Base-by-base conservation (phyloP, 345 rosid genomes). In the Dovyalis caffra region DNA sequence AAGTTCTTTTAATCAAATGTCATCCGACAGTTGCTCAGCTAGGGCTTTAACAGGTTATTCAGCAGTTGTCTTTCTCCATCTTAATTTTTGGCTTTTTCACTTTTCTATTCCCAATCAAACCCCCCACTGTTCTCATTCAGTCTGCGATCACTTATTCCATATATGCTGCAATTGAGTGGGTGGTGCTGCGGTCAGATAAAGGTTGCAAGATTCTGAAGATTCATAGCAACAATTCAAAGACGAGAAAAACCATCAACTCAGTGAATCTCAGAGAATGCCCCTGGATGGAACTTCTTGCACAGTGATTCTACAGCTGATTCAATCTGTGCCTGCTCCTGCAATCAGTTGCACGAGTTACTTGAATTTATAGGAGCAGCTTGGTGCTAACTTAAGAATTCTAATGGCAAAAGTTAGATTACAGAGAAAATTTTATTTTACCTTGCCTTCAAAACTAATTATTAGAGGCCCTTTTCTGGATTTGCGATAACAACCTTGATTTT, bases 401-500 rank as follows among this genome's bases (percentile, higher is more conserved):
- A 64, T 29, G 8, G 68, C 20, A 10, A 20, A 9, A 34, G 68
- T 32, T 15, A 33, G 23, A 20, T 0, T 64, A 29, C 15, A 1
- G 53, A 4, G 34, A 51, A 9, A 26, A 3, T 49, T 32, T 79
- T n/a, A 66, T 45, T 23, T 69, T 87, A 95, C 99, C 98, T 92
- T 93, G 81, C 97, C 97, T 75, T 88, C 80, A 38, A 95, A 82
- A 72, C 79, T 79, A 58, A 95, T 80, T 53, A 89, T 45, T 1
- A 91, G 89, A 66, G 93, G 86, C 70, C 90, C 97, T 37, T 76
- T 74, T 79, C 97, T 87, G 64, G 98, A 93, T 87, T 87, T 77
- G 70, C 94, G 93, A 82, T 89, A 84, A 73, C 91, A 89, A 29
- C 90, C 99, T 95, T 77, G 26, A 76, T 14, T 18, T 71, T 26